A percentile compares a stretch with the other conserved stretches of the same genome.
phyloP scores from a whole-genome alignment of 2,329 filamentous ascomycete species.

The Cercospora sp. region DNA sequence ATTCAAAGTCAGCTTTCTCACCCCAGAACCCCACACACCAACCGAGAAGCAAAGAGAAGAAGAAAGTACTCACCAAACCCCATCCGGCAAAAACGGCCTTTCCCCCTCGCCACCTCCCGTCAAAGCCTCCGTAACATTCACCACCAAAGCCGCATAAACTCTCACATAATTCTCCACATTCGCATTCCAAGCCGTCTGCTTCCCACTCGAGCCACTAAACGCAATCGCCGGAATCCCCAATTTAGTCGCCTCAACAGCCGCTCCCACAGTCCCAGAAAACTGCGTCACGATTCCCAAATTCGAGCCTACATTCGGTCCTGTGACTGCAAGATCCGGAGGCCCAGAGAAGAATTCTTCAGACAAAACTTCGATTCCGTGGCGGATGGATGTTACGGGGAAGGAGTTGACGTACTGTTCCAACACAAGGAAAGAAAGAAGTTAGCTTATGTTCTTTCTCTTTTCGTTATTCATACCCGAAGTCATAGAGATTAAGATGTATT shows the following conservation, averaged over 20 bases:
- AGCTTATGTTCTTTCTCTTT: too few species aligned
- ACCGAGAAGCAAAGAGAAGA: too few species aligned
- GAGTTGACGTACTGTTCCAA: constrained; percentile 77
- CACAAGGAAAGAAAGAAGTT: too few species aligned
- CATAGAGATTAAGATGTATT: too few species aligned
- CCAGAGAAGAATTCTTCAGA: constrained; percentile 57
- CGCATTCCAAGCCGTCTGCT: constrained; percentile 56
- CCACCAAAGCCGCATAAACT: constrained; percentile 65
- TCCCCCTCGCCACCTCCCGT: constrained; percentile 50
- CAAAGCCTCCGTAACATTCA: constrained; percentile 58
- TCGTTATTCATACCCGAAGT: too few species aligned
- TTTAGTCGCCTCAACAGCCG: constrained; percentile 59
- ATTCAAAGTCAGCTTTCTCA: neutral
- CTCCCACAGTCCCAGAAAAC: constrained; percentile 69
- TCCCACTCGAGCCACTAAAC: constrained; percentile 60
- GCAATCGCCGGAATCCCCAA: constrained; percentile 65
- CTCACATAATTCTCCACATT: constrained; percentile 53
- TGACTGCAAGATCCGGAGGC: constrained; percentile 62
- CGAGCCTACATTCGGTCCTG: constrained; percentile 62
- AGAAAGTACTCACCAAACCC: constrained; percentile 53
- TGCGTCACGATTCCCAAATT: constrained; percentile 59
- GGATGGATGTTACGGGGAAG: constrained; percentile 64
- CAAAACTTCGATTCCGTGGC: constrained; percentile 61
- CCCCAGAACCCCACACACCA: too few species aligned
- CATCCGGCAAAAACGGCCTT: constrained; percentile 62